phyloP scores from a whole-genome alignment of 1,284 basidiomycete species.

The Hymenochaete sp. region DNA sequence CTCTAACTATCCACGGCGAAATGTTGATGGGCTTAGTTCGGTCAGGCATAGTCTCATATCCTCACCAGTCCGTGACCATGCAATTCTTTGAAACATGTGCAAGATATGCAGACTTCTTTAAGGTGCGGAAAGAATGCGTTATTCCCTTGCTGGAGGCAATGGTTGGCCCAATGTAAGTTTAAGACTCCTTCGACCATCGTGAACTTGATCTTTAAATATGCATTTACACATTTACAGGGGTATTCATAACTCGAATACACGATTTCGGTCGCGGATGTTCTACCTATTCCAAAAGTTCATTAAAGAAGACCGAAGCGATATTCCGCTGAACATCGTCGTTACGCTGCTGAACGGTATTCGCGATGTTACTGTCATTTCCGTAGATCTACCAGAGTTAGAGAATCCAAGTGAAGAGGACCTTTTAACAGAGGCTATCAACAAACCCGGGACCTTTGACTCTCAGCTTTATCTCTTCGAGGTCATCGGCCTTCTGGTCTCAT shows the following conservation, averaged over 20 bases:
- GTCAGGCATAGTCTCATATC: slow-evolving; percentile 77
- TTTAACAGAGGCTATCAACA: slow-evolving; percentile 73
- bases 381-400: slow-evolving; percentile 60
- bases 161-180: slow-evolving; percentile 67
- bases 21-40: slow-evolving; percentile 80
- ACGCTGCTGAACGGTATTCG: slow-evolving; percentile 70
- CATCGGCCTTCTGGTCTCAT: slow-evolving; percentile 75
- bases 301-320: slow-evolving; percentile 74
- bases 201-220: neutral
- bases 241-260: slow-evolving; percentile 70
- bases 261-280: slow-evolving; percentile 74
- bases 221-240: slow-evolving; percentile 52
- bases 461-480: slow-evolving; percentile 96
- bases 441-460: slow-evolving; percentile 73
- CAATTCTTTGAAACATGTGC: slow-evolving; percentile 92
- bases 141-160: slow-evolving; percentile 84
- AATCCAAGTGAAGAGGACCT: slow-evolving; percentile 54
- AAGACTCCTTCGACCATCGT: neutral
- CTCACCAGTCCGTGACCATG: slow-evolving; percentile 82
- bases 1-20: slow-evolving; percentile 86
- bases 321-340: slow-evolving; percentile 65
- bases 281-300: slow-evolving; percentile 95
- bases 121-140: slow-evolving; percentile 80
- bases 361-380: slow-evolving; percentile 59
- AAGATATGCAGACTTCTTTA: slow-evolving; percentile 95